phyloP scores from a whole-genome alignment of 768 basidiomycete species.

The Psilocybe sp. region DNA sequence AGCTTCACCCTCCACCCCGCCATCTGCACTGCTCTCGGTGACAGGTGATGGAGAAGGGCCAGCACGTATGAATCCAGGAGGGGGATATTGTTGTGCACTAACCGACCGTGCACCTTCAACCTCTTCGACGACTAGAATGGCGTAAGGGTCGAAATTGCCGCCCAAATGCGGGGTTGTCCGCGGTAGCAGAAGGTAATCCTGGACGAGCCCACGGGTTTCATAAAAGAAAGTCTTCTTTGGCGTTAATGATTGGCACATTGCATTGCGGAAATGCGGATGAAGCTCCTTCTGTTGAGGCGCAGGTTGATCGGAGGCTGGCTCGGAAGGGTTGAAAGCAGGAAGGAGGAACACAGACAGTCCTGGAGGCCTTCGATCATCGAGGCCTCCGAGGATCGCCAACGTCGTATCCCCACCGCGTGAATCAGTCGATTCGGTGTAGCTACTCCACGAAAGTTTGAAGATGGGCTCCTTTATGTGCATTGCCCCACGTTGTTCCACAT shows the following conservation, averaged over 20 bases:
- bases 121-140: slow-evolving; percentile 61
- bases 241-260: slow-evolving; percentile 59
- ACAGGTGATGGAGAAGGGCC: not conserved
- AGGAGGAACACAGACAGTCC: slow-evolving; percentile 72
- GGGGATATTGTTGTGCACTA: slow-evolving; percentile 72
- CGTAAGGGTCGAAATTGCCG: slow-evolving; percentile 63
- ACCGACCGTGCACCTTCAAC: slow-evolving; percentile 46
- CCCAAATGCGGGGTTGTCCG: slow-evolving; percentile 66
- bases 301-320: slow-evolving; percentile 30
- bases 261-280: slow-evolving; percentile 51
- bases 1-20: not conserved
- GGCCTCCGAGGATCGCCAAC: slow-evolving; percentile 77
- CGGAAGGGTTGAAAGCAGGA: slow-evolving; percentile 59
- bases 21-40: not conserved
- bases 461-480: slow-evolving; percentile 59
- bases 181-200: slow-evolving; percentile 82
- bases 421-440: slow-evolving; percentile 64
- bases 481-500: not conserved
- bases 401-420: slow-evolving; percentile 70
- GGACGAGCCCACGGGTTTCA: slow-evolving; percentile 52
- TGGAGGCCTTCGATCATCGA: slow-evolving; percentile 44
- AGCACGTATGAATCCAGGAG: slow-evolving; percentile 39
- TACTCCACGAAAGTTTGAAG: slow-evolving; percentile 85
- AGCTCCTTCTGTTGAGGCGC: slow-evolving; percentile 28
- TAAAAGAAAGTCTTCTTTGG: slow-evolving; percentile 55